phyloP scores from a whole-genome alignment of 768 basidiomycete species.

The Podaxis sp. region DNA sequence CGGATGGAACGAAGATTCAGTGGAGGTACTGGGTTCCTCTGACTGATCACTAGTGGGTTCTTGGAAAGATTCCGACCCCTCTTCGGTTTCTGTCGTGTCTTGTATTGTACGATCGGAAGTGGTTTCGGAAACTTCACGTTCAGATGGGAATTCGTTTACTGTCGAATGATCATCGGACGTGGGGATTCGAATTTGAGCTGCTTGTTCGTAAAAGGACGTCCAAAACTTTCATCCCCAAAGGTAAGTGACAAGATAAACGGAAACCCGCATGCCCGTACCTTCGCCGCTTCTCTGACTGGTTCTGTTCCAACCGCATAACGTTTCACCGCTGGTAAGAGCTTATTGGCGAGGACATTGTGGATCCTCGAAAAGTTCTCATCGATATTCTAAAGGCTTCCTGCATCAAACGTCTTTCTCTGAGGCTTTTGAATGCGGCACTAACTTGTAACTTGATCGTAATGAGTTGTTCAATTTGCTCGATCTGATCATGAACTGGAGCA shows the following conservation, averaged over 20 bases:
- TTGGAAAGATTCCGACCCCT: constrained; percentile 19
- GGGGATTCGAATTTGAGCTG: constrained; percentile 82
- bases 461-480: constrained; percentile 93
- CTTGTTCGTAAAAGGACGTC: constrained; percentile 93
- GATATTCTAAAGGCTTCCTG: constrained; percentile 56
- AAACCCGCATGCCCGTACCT: constrained; percentile 45
- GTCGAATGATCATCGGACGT: constrained; percentile 66
- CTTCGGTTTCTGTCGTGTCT: constrained; percentile 19
- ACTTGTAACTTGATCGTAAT: constrained; percentile 92
- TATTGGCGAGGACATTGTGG: constrained; percentile 77
- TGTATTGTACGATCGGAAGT: constrained; percentile 8
- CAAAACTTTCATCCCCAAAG: constrained; percentile 71
- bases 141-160: constrained; percentile 44
- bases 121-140: constrained; percentile 28
- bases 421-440: constrained; percentile 8
- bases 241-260: not conserved
- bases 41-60: constrained; percentile 17
- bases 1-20: constrained; percentile 73
- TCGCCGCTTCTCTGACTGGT: constrained; percentile 86
- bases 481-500: constrained; percentile 73
- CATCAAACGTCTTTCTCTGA: not conserved
- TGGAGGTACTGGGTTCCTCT: constrained; percentile 41
- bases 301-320: constrained; percentile 84
- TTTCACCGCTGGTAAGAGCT: constrained; percentile 84
- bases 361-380: constrained; percentile 92